Base-by-base conservation (phyloP, 2,329 filamentous ascomycete genomes). In the Colletotrichum incanum region DNA sequence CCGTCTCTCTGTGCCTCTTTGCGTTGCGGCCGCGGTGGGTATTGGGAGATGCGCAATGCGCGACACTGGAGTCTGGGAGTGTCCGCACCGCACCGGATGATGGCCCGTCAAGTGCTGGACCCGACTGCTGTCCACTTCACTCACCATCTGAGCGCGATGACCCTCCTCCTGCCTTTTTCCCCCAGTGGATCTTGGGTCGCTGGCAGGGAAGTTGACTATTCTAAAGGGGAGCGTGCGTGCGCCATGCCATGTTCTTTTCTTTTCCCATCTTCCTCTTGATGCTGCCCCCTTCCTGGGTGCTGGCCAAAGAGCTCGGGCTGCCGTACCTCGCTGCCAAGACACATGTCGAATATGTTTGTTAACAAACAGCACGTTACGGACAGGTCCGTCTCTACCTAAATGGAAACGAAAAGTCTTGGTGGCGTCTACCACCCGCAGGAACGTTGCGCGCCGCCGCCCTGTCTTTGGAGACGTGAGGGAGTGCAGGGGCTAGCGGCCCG, bases 1-100 rank as follows among this genome's bases (percentile, higher is more conserved):
- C 43, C 43, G 43, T 11, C 43, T 43, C 20, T 62, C 37, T 43
- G 54, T 50, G 41, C 66, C 14, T 54, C 31, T 20, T 60, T 56
- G 50, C 50, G 66, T 68, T 68, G 66, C 59, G 41, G 66, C 34
- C 66, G 60, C 60, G n/a, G 60, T 68, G 66, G 66, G 52, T 49
- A 34, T 37, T 50, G 26, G 60, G 20, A 47, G n/a, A 68, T 47
- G 50, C 20, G 59, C 41, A 43, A 64, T 68, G 59, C 58, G 31
- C 41, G 59, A 41, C 28, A 61, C 58, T 68, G 50, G 59, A 68
- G 65, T 56, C 41, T 34, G 50, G 65, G 47, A 65, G 18, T 37
- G 28, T 37, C 31, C 31, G 31, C 31, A 55, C 31, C 31, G 20
- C 52, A 55, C 20, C 66, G 34, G 41, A 61, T 49, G 20, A 64